Evolutionary conservation across 2,329 filamentous ascomycete genomes (phyloP), one percentile per base, ranked within the genome.

Genomic region (Aspergillus pseudoterreus): DNA sequence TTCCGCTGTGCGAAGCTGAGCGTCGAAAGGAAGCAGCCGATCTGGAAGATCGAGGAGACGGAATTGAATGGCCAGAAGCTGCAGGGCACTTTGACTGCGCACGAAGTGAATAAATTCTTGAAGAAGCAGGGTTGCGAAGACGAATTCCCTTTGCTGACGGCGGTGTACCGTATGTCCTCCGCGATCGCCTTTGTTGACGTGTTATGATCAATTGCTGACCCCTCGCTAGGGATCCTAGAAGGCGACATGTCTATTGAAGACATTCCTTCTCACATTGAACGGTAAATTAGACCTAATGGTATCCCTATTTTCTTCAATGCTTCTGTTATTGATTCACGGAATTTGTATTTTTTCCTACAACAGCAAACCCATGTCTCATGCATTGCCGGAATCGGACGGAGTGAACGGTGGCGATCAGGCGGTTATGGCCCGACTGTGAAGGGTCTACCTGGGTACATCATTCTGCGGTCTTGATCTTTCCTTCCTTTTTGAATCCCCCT

Each of bases 41-140:
- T 99, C 36, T 84, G 87, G 60, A 90, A 97, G 71, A 86, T 99
- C 41, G 94, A 99, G 78, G 81, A 83, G 66, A 82, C 85, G 53
- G 92, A 96, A 69, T 80, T 99, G 56, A 97, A 99, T 68, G 94
- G 94, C 12, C 94, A 99, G 79, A 96, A 95, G 77, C 78, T 99
- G 53, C 94, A 99, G 76, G 94, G 94, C 35, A 97, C 91, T 0
- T 86, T 86, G 61, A 99, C 94, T 3, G 92, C 94, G 8, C 83
- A 86, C 57, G 94, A 99, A 71, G 92, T 99, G 39, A 89, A 95
- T 75, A 84, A 80, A 45, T 97, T 97, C 73, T 74, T 99, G 65
- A 89, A 87, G 76, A 83, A 83, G 45, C 81, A 88, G 59, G 88
- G 87, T 1, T 75, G 86, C 58, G 91, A 95, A 74, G 77, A 83